Percentiles rank a stretch among this genome's conserved stretches.
These are phyloP conservation scores for Pseudogymnoascus destructans DNA, from an alignment of 2,329 filamentous ascomycete species.

Conservation along the genomic window DNA sequence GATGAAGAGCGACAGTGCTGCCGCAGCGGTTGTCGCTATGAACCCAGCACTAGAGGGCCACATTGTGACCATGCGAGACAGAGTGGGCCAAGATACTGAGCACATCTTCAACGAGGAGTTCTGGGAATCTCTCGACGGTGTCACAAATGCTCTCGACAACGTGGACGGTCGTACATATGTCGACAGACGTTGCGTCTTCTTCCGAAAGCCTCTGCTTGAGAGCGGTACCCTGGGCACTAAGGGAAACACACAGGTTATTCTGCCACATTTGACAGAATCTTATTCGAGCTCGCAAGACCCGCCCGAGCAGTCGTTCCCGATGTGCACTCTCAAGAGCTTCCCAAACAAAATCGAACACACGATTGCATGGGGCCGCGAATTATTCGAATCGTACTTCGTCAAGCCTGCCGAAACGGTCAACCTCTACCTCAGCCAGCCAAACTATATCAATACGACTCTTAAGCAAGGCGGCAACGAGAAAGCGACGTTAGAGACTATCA, in stretches of 20 bases:
- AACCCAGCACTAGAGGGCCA: conserved; percentile 84
- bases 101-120: conserved; percentile 89
- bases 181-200: conserved; percentile 92
- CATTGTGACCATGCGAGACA: conserved; percentile 74
- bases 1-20: conserved; percentile 92
- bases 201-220: conserved; percentile 91
- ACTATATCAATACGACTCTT: conserved; percentile 74
- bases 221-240: conserved; percentile 98
- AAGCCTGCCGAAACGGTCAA: conserved; percentile 91
- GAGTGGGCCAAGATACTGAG: conserved; percentile 85
- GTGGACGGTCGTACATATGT: conserved; percentile 95
- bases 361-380: conserved; percentile 92
- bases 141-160: conserved; percentile 96
- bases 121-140: conserved; percentile 75
- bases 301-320: conserved; percentile 95
- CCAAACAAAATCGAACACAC: conserved; percentile 98
- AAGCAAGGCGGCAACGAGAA: conserved; percentile 95
- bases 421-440: conserved; percentile 78
- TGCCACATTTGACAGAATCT: conserved; percentile 85
- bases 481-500: conserved; percentile 78
- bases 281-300: conserved; percentile 97
- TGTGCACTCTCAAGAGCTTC: conserved; percentile 96
- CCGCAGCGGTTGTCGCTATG: conserved; percentile 82
- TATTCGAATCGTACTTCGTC: conserved; percentile 89
- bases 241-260: conserved; percentile 92